Base-by-base conservation (phyloP, 2,329 filamentous ascomycete genomes). In the Pseudopithomyces chartarum region DNA sequence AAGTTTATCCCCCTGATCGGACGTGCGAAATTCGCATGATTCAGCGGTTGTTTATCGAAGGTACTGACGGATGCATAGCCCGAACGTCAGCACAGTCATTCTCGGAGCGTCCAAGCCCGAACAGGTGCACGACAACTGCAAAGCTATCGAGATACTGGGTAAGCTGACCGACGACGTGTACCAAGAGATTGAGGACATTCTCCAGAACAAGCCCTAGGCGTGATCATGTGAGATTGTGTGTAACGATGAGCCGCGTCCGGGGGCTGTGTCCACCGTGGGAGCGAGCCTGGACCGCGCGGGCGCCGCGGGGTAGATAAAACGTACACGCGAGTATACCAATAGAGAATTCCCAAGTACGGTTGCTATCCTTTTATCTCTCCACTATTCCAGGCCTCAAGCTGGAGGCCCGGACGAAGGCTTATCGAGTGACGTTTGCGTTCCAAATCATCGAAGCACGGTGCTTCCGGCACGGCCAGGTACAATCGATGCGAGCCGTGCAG, bases 51-150 rank as follows among this genome's bases (percentile, higher is more conserved):
- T 42, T 29, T 29, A 29, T 29, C 26, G 4, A 29, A 4, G 26
- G 26, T 29, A 29, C 55, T 65, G 39, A 65, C 61, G 15, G 17
- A 23, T 13, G 17, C n/a, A 17, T 38, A 64, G 63, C 69, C 76
- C 79, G 32, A 82, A 86, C 56, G 85, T 87, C 51, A 78, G 74
- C 62, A 83, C 81, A 1, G 82, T 85, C 63, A 86, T 86, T 51
- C 77, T 84, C 8, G 83, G 84, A 42, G 80, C 80, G 3, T 81
- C 79, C 19, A 82, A 82, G 70, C 74, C 78, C 26, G 66, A 79
- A 62, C 80, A 82, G 70, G 77, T 82, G 52, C 74, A 77, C 56
- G 80, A 82, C 70, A 82, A 82, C 70, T 75, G 75, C 66, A 78
- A 77, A 62, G 78, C 80, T 2, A 56, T 82, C 51, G 73, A 78